A percentile compares a stretch with the other conserved stretches of the same genome.
Conservation (phyloP, 2,329 filamentous ascomycete species). For the Xylaria arbuscula region DNA sequence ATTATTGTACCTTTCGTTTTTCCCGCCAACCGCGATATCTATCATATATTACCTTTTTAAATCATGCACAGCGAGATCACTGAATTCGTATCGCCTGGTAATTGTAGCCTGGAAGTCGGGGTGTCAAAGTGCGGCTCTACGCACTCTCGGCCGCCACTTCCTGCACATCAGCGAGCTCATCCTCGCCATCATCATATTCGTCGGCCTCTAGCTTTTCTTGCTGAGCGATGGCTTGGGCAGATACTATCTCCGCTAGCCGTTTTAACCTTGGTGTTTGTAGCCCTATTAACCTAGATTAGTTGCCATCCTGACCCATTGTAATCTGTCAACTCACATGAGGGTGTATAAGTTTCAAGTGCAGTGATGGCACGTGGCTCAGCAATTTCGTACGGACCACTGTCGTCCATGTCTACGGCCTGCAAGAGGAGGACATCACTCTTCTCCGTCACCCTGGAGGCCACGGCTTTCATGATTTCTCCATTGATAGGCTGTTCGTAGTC, state of each 20-base stretch:
- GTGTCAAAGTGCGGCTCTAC: slow-evolving; percentile 44
- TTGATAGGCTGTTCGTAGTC: slow-evolving; percentile 99
- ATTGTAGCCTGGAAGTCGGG: slow-evolving; percentile 36
- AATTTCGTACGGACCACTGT: slow-evolving; percentile 98
- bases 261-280: slow-evolving; percentile 95
- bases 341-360: slow-evolving; percentile 96
- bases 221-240: slow-evolving; percentile 93
- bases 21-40: slow-evolving; percentile 34
- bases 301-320: slow-evolving; percentile 32
- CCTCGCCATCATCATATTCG: slow-evolving; percentile 62
- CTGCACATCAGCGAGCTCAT: slow-evolving; percentile 45
- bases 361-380: slow-evolving; percentile 96
- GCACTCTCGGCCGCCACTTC: slow-evolving; percentile 56
- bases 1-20: slow-evolving; percentile 34
- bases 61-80: slow-evolving; percentile 35
- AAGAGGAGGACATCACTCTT: slow-evolving; percentile 97
- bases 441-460: slow-evolving; percentile 94
- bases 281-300: slow-evolving; percentile 65
- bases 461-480: slow-evolving; percentile 99
- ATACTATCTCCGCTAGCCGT: slow-evolving; percentile 97
- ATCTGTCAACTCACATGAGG: slow-evolving; percentile 78
- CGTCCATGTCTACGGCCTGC: slow-evolving; percentile 97
- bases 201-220: slow-evolving; percentile 78
- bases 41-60: slow-evolving; percentile 41
- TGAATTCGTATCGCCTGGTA: slow-evolving; percentile 39